Percentiles rank a stretch among this genome's conserved stretches.
phyloP scores from a whole-genome alignment of 129 eudicot species.

The Flaveria linearis region DNA sequence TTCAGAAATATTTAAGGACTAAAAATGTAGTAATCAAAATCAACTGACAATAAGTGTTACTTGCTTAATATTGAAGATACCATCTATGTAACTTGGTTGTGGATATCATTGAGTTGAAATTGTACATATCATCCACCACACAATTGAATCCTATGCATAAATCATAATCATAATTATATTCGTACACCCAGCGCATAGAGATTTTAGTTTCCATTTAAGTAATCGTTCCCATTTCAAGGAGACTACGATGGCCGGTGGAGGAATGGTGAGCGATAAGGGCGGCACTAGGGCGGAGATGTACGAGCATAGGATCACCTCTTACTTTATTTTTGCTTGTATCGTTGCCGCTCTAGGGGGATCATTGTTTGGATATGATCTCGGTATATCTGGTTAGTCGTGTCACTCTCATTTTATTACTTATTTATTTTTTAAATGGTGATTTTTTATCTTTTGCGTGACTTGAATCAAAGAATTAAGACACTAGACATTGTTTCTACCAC shows the following conservation, averaged over 20 bases:
- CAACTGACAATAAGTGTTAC: not conserved
- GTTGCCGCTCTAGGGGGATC: constrained; percentile 88
- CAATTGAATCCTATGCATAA: not conserved
- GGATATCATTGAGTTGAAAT: not conserved
- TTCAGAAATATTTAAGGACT: too few species aligned
- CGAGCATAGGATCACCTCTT: constrained; percentile 66
- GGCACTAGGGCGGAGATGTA: constrained; percentile 62
- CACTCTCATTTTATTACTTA: not conserved
- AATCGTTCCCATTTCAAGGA: constrained; percentile 9
- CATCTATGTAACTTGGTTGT: constrained; percentile 4
- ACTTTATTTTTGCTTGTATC: constrained; percentile 67
- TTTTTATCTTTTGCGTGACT: too few species aligned
- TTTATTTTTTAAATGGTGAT: too few species aligned
- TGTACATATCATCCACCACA: not conserved
- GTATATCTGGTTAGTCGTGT: constrained; percentile 76
- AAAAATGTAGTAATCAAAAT: too few species aligned
- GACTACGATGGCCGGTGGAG: constrained; percentile 74
- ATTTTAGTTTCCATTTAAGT: not conserved
- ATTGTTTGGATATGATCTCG: constrained; percentile 90
- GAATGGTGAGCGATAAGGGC: constrained; percentile 38
- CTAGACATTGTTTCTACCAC: too few species aligned
- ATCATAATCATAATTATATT: not conserved
- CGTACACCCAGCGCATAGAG: not conserved
- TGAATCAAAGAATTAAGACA: too few species aligned
- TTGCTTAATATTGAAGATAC: constrained; percentile 1